These are phyloP conservation scores for Rhododendron kiyosumense DNA, from an alignment of 148 eudicot genomes.

Conservation along the genomic window DNA sequence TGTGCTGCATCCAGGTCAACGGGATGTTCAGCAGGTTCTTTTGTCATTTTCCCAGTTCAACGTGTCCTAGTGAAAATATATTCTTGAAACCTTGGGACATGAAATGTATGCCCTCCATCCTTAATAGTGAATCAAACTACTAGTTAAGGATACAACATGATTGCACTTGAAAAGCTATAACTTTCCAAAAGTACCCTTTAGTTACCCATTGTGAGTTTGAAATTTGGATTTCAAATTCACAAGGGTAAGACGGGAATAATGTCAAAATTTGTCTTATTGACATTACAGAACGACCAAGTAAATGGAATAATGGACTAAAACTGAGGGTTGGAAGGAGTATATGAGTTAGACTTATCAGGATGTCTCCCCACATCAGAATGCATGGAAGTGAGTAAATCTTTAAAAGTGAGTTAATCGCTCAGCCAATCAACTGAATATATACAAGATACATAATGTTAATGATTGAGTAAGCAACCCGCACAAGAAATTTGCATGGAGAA, in stretches of 20 bases:
- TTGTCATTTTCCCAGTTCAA: not conserved
- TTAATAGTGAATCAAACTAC: not conserved
- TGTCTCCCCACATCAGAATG: not conserved
- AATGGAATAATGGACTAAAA: not conserved
- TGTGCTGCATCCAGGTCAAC: not conserved
- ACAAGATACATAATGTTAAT: not conserved
- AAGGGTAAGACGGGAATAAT: not conserved
- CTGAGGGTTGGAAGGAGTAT: not conserved
- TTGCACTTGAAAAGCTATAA: not conserved
- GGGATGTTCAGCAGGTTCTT: not conserved
- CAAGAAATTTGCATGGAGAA: not conserved
- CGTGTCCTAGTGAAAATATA: not conserved
- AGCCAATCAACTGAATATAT: not conserved
- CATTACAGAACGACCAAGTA: not conserved
- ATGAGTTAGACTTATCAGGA: not conserved
- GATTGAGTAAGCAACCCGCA: conserved; percentile 2
- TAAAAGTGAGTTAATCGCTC: not conserved
- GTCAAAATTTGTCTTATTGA: not conserved
- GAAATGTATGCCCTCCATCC: not conserved
- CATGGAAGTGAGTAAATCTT: not conserved
- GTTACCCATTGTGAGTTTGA: not conserved
- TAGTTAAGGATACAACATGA: not conserved
- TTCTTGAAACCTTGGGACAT: not conserved
- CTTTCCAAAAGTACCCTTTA: not conserved
- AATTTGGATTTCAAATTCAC: not conserved